Base-by-base conservation (phyloP, 345 rosid genomes). In the Citrus mangshanensis region DNA sequence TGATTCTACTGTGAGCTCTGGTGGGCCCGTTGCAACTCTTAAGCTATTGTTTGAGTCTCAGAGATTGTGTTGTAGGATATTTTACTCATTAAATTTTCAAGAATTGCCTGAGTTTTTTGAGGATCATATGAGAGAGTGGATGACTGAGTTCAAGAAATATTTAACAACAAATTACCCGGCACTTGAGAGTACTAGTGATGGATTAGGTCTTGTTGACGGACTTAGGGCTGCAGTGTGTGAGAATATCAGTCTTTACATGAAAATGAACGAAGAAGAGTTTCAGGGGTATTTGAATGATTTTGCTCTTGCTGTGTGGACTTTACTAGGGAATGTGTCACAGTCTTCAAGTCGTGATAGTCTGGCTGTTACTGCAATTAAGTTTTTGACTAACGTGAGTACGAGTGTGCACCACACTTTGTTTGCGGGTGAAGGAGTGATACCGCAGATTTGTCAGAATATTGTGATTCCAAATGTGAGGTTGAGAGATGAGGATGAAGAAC, bases 401-500 rank as follows among this genome's bases (percentile, higher is more conserved):
- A 97, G 99, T 66, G 98, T 91, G 82, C 98, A 97, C 78, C 99
- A 97, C 80, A 77, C 89, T 40, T 81, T 97, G 87, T 97, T 97
- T 87, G 89, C 89, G 0, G 89, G 81, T 2, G 98, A 94, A 7
- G 94, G 93, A 69, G 89, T 93, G 42, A 91, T 97, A 60, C 88
- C 84, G 22, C 93, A 91, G 81, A 97, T 97, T 73, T 97, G 98
- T 78, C 90, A 92, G 84, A 87, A 92, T 79, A 90, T 97, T 75
- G 99, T 97, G 86, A 89, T 97, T 79, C 98, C 98, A 3, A 97
- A 97, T 87, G 98, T 97, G 77, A 85, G 92, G 70, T 83, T 92
- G 86, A 97, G 95, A 85, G 98, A 88, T 19, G 99, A 97, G 72
- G 99, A 97, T 77, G 99, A 93, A 81, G 99, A 97, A 73, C 92